Evolutionary conservation across 148 eudicot genomes (phyloP).

Genomic region (Polygonum maritimum): DNA sequence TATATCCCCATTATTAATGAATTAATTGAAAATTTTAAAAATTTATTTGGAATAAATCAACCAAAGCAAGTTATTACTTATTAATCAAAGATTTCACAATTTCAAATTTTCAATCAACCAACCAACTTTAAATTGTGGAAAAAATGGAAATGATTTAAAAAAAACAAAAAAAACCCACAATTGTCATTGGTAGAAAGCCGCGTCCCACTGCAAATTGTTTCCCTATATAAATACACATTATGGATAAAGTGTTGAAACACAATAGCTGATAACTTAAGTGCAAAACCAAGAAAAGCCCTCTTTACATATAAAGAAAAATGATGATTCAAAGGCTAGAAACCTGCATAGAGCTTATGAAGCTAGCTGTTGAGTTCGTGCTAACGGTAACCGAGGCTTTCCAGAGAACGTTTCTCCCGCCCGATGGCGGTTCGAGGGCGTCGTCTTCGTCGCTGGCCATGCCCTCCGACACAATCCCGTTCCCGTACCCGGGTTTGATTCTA

Average conservation of each 20-base stretch:
- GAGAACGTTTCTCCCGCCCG: neutral
- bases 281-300: neutral
- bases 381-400: neutral
- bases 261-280: neutral
- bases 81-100: neutral
- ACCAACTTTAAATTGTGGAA: neutral
- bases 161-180: neutral
- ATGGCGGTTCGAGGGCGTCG: neutral
- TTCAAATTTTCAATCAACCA: neutral
- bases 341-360: neutral
- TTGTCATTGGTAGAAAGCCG: neutral
- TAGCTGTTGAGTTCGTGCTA: neutral
- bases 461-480: neutral
- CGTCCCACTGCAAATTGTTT: neutral
- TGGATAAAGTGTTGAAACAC: neutral
- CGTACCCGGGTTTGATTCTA: neutral
- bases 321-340: slow-evolving; percentile 10
- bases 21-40: too few relatives aligned
- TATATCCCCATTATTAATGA: too few relatives aligned
- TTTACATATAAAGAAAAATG: neutral
- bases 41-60: too few relatives aligned
- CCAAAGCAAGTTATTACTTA: too few relatives aligned
- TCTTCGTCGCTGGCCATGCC: neutral
- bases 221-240: neutral
- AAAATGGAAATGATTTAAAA: neutral